Percentiles rank a stretch among this genome's conserved stretches.
phyloP scores from a whole-genome alignment of 2,329 filamentous ascomycete genomes.

The Xylariaceae sp. region DNA sequence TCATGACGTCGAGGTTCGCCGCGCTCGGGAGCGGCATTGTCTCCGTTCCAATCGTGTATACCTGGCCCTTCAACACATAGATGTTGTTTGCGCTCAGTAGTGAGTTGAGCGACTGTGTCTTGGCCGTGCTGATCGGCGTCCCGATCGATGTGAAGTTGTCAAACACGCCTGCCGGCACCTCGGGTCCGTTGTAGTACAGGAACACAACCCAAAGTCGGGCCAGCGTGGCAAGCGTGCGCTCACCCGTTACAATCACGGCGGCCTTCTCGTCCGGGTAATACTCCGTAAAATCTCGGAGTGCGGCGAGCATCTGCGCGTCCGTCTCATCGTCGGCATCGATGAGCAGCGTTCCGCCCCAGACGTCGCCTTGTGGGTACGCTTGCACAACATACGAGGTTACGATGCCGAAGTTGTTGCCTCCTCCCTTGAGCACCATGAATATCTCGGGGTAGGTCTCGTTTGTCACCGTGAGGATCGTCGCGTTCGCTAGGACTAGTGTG shows the following conservation, averaged over 20 bases:
- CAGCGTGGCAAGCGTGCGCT: slow-evolving; percentile 40
- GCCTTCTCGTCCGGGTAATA: slow-evolving; percentile 58
- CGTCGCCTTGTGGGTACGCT: slow-evolving; percentile 36
- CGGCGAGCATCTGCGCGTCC: slow-evolving; percentile 38
- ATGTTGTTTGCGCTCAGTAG: slow-evolving; percentile 44
- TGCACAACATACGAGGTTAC: slow-evolving; percentile 44
- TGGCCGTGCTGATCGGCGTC: slow-evolving; percentile 40
- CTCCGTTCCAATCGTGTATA: slow-evolving; percentile 38
- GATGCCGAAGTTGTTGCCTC: slow-evolving; percentile 54
- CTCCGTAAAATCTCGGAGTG: slow-evolving; percentile 52
- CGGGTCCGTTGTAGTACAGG: slow-evolving; percentile 58
- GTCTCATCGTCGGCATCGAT: slow-evolving; percentile 33
- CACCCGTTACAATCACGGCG: slow-evolving; percentile 54
- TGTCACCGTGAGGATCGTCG: slow-evolving; percentile 44
- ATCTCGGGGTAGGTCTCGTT: slow-evolving; percentile 42
- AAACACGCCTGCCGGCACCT: slow-evolving; percentile 50
- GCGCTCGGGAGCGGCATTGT: slow-evolving; percentile 32
- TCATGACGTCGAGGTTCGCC: slow-evolving; percentile 28
- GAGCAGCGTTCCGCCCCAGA: slow-evolving; percentile 42
- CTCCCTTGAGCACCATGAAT: slow-evolving; percentile 51
- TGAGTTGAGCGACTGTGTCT: slow-evolving; percentile 44
- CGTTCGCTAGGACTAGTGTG: slow-evolving; percentile 50
- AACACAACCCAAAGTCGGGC: slow-evolving; percentile 58
- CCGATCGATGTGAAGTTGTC: slow-evolving; percentile 49
- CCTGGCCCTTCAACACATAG: slow-evolving; percentile 31